Evolutionary conservation across 805 yeast species (phyloP).

Genomic region (Kazachstania kunashirensis): DNA sequence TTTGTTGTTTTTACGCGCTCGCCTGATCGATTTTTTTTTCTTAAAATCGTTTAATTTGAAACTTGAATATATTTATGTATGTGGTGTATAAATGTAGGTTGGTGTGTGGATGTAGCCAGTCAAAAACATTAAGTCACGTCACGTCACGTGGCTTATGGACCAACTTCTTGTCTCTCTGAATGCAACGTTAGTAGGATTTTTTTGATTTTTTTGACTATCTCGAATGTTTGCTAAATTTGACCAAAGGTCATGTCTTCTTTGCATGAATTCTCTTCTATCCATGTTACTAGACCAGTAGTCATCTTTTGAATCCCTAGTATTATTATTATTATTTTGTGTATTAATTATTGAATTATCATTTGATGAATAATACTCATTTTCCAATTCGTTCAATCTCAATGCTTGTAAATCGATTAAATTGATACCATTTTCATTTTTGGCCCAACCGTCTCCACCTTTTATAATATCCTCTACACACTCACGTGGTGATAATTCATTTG

Average conservation of each 20-base stretch:
- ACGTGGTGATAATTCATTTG: conserved; percentile 53
- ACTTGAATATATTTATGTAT: no score
- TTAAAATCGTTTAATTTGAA: no score
- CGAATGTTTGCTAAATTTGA: conserved; percentile 11
- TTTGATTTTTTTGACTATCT: neutral
- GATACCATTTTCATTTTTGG: conserved; percentile 32
- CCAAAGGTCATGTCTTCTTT: conserved; percentile 16
- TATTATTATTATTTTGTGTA: neutral
- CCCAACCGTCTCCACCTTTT: conserved; percentile 63
- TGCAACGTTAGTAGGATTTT: neutral
- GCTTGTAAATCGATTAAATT: conserved; percentile 27
- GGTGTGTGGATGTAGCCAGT: no score
- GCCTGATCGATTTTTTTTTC: no score
- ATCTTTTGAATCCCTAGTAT: conserved; percentile 6
- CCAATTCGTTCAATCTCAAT: conserved; percentile 21
- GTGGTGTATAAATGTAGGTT: no score
- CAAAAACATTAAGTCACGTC: no score
- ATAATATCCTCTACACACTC: conserved; percentile 70
- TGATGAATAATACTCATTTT: conserved; percentile 12
- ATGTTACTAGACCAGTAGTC: conserved; percentile 15
- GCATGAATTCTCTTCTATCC: conserved; percentile 24
- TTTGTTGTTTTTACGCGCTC: no score
- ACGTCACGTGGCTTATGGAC: conserved; percentile 8
- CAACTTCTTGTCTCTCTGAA: conserved; percentile 24
- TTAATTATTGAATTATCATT: neutral